These are phyloP conservation scores for Fusarium goolgardi DNA, from an alignment of 2,329 filamentous ascomycete genomes.

Conservation along the genomic window DNA sequence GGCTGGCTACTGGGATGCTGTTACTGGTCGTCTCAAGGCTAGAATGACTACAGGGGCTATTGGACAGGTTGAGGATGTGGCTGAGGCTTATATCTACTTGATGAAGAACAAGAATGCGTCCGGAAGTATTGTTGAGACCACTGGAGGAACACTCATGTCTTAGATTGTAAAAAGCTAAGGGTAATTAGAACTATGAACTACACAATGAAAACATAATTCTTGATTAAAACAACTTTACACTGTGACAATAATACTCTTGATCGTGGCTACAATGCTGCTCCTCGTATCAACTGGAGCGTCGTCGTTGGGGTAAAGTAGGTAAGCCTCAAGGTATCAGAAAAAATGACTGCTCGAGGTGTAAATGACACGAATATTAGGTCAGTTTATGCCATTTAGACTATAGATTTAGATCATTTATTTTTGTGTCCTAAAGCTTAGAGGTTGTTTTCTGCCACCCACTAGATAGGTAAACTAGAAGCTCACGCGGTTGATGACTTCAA, in stretches of 20 bases:
- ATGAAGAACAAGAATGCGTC: conserved; percentile 43
- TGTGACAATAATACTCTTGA: too few species aligned
- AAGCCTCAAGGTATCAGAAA: too few species aligned
- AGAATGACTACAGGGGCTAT: conserved; percentile 30
- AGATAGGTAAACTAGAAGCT: neutral
- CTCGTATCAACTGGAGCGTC: too few species aligned
- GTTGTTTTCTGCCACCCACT: too few species aligned
- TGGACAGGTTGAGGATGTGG: conserved; percentile 36
- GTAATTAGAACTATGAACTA: neutral
- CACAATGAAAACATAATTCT: neutral
- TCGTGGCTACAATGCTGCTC: too few species aligned
- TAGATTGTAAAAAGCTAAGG: neutral
- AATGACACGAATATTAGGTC: too few species aligned
- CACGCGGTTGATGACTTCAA: neutral
- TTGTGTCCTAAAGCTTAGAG: too few species aligned
- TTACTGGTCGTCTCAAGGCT: conserved; percentile 29
- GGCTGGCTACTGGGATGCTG: conserved; percentile 32
- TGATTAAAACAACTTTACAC: fast-evolving
- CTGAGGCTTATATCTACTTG: conserved; percentile 40
- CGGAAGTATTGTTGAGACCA: conserved; percentile 39
- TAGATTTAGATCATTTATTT: too few species aligned
- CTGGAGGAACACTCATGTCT: conserved; percentile 35
- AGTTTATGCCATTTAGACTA: too few species aligned
- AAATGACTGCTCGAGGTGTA: too few species aligned
- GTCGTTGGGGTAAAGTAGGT: too few species aligned